A percentile compares a stretch with the other conserved stretches of the same genome.
Conservation (phyloP, 1,284 basidiomycete species). For the Kwoniella shivajii region DNA sequence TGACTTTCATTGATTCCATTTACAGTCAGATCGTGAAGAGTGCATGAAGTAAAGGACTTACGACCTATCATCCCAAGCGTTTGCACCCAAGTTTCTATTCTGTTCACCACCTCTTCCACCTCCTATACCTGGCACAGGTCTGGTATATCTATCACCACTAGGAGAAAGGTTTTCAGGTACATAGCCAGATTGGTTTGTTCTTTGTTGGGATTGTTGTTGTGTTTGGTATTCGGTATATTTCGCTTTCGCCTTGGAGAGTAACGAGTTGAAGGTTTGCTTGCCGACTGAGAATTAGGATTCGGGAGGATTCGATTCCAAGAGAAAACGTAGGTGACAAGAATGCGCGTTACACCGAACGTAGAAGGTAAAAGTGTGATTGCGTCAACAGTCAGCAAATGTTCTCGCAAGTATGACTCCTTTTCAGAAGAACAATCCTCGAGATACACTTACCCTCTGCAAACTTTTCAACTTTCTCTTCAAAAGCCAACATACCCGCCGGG, state of each 20-base stretch:
- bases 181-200: conserved; percentile 9
- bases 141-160: conserved; percentile 8
- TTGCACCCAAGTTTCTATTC: conserved; percentile 17
- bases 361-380: too few species aligned
- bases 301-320: background rate
- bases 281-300: conserved; percentile 39
- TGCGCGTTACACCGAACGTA: too few species aligned
- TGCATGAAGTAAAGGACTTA: conserved; percentile 19
- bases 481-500: conserved; percentile 39
- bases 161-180: conserved; percentile 15
- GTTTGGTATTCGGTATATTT: conserved; percentile 45
- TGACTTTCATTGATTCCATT: background rate
- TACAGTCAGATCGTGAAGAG: background rate
- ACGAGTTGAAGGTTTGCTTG: conserved; percentile 48
- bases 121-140: conserved; percentile 23
- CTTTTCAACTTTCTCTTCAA: conserved; percentile 50
- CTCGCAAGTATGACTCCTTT: too few species aligned
- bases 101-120: conserved; percentile 38
- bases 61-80: conserved; percentile 30
- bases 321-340: background rate
- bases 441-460: conserved; percentile 45
- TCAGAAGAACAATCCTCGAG: background rate
- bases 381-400: too few species aligned
- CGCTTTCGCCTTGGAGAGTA: conserved; percentile 43
- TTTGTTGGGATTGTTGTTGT: conserved; percentile 16